A percentile compares a stretch with the other conserved stretches of the same genome.
Conservation (phyloP, 108 stramenopile species). For the Cyclotella baltica region DNA sequence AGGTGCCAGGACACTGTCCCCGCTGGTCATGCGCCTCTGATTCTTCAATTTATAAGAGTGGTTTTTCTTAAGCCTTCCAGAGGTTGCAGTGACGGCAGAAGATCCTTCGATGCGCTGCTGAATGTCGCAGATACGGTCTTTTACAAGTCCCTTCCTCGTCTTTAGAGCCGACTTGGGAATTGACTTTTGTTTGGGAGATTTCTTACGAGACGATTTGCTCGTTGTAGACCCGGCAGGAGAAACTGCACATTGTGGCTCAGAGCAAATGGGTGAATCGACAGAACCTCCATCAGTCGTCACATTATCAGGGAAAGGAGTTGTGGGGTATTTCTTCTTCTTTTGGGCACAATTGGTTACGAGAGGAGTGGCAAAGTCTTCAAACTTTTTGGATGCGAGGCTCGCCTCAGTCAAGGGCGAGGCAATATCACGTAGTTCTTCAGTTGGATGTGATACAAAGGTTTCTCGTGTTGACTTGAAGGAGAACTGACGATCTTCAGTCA, state of each 20-base stretch:
- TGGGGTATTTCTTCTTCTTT: constrained; percentile 35
- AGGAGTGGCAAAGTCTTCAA: constrained; percentile 22
- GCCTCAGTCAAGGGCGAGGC: not conserved
- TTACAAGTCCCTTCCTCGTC: constrained; percentile 45
- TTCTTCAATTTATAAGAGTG: constrained; percentile 46
- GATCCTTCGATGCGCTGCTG: constrained; percentile 29
- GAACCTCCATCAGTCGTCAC: not conserved
- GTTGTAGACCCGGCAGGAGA: constrained; percentile 11
- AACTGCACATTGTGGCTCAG: not conserved
- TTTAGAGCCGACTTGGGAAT: constrained; percentile 52
- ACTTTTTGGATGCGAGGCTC: not conserved
- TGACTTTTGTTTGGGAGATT: constrained; percentile 25
- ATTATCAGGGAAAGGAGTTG: constrained; percentile 37
- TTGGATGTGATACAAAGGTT: constrained; percentile 14
- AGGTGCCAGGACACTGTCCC: constrained; percentile 38
- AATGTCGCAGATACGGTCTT: constrained; percentile 43
- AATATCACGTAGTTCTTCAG: not conserved
- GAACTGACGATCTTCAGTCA: constrained; percentile 35
- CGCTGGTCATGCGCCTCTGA: constrained; percentile 39
- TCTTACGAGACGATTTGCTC: constrained; percentile 13
- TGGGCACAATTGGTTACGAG: constrained; percentile 21
- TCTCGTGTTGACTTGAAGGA: constrained; percentile 34
- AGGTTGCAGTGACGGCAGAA: constrained; percentile 35
- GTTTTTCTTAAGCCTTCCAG: constrained; percentile 43
- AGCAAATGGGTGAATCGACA: not conserved